These are phyloP conservation scores for Suhomyces ambrosiae DNA, from an alignment of 1,139 yeast species.

Conservation along the genomic window DNA sequence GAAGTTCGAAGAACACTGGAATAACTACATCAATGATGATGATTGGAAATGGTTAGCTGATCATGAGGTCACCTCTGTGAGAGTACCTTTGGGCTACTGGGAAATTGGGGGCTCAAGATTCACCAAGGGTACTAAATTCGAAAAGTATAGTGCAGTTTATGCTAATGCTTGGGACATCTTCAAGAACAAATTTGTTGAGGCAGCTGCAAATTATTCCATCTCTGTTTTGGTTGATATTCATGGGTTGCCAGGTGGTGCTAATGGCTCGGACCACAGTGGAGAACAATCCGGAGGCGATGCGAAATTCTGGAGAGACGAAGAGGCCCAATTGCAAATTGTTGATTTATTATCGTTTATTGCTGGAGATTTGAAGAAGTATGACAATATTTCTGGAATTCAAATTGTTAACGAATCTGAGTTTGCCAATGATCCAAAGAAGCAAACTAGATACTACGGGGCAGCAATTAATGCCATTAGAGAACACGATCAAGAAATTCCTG, in stretches of 20 bases:
- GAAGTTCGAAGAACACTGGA: conserved; percentile 71
- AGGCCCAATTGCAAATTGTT: conserved; percentile 48
- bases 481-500: conserved; percentile 60
- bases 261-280: conserved; percentile 82
- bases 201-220: conserved; percentile 59
- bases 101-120: conserved; percentile 65
- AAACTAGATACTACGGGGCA: conserved; percentile 64
- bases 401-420: conserved; percentile 82
- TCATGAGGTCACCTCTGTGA: conserved; percentile 70
- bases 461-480: conserved; percentile 65
- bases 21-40: conserved; percentile 56
- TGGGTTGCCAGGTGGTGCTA: conserved; percentile 92
- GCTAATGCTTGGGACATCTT: conserved; percentile 68
- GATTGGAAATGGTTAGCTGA: conserved; percentile 80
- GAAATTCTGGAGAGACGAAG: conserved; percentile 62
- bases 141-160: conserved; percentile 54
- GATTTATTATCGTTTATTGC: conserved; percentile 64
- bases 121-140: conserved; percentile 65
- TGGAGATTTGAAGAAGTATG: conserved; percentile 53
- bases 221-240: conserved; percentile 84
- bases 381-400: conserved; percentile 80
- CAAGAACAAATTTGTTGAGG: conserved; percentile 50
- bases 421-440: conserved; percentile 51
- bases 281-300: conserved; percentile 54
- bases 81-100: conserved; percentile 95